A percentile compares a stretch with the other conserved stretches of the same genome.
Evolutionary conservation across 108 stramenopile genomes (phyloP).

Genomic region (Cylindrotheca closterium): DNA sequence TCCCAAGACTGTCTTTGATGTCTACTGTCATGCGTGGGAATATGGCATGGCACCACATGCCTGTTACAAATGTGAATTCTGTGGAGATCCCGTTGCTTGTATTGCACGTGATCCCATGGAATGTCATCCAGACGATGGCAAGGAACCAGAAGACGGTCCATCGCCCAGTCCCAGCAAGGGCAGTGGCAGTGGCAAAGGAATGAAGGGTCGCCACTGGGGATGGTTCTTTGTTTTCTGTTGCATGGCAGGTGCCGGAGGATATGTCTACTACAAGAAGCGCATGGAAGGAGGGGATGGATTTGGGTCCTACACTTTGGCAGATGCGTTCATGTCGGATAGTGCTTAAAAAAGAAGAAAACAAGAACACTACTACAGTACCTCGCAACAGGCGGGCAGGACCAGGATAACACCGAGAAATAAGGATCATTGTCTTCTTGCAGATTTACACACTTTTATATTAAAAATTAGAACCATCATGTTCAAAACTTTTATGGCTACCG

Average conservation of each 20-base stretch:
- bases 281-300: slow-evolving; percentile 26
- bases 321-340: slow-evolving; percentile 32
- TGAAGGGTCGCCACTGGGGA: slow-evolving; percentile 1
- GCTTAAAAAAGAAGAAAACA: no score
- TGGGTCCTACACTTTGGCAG: slow-evolving; percentile 24
- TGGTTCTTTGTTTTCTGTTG: slow-evolving; percentile 15
- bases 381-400: no score
- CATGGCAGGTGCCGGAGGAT: slow-evolving; percentile 20
- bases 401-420: no score
- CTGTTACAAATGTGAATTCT: slow-evolving; percentile 38
- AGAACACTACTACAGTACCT: no score
- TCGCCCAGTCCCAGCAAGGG: neutral
- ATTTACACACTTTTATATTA: no score
- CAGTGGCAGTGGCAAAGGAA: slow-evolving; percentile 2
- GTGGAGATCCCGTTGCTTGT: slow-evolving; percentile 39
- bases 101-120: slow-evolving; percentile 27
- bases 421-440: no score
- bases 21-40: slow-evolving; percentile 80
- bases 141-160: slow-evolving; percentile 12
- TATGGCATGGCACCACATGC: slow-evolving; percentile 70
- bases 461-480: no score
- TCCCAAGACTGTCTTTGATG: slow-evolving; percentile 67
- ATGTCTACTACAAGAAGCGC: slow-evolving; percentile 33
- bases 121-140: slow-evolving; percentile 15
- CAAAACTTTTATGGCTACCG: no score